Evolutionary conservation across 805 yeast genomes (phyloP).

Genomic region (Hanseniaspora meyeri): DNA sequence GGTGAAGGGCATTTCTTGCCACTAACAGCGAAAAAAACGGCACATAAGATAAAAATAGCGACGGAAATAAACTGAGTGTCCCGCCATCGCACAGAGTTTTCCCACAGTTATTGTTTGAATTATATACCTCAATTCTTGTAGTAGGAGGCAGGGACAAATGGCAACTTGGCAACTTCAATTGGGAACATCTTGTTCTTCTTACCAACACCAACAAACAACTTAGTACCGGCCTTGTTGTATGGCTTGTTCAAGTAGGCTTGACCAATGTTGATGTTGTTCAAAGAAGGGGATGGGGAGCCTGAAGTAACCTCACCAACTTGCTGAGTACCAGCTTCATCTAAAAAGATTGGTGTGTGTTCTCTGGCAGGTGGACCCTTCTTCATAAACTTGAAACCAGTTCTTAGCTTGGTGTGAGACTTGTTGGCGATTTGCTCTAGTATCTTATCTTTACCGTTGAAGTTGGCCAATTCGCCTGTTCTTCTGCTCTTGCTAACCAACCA

Average conservation of each 20-base stretch:
- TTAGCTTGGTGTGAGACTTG: slow-evolving; percentile 42
- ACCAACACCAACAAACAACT: slow-evolving; percentile 52
- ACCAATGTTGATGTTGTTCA: slow-evolving; percentile 66
- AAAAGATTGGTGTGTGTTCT: slow-evolving; percentile 53
- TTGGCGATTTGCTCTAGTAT: slow-evolving; percentile 61
- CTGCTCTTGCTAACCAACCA: slow-evolving; percentile 84
- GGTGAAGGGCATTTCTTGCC: background rate
- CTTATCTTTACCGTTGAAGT: slow-evolving; percentile 64
- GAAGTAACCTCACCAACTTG: slow-evolving; percentile 45
- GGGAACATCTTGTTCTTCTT: slow-evolving; percentile 65
- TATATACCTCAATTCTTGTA: slow-evolving; percentile 31
- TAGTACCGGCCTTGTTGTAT: slow-evolving; percentile 60
- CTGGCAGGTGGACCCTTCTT: slow-evolving; percentile 89
- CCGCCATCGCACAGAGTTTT: background rate
- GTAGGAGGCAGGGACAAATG: slow-evolving; percentile 67
- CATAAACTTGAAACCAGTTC: slow-evolving; percentile 56
- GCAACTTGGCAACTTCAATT: slow-evolving; percentile 68
- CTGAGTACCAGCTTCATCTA: slow-evolving; percentile 36
- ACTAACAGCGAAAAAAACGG: background rate
- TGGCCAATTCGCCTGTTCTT: slow-evolving; percentile 31
- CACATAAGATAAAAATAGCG: background rate
- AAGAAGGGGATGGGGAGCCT: slow-evolving; percentile 57
- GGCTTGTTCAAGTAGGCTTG: slow-evolving; percentile 76
- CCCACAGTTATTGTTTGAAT: no score
- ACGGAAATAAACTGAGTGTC: no score